A percentile compares a stretch with the other conserved stretches of the same genome.
These are phyloP conservation scores for Apiospora arundinis DNA, from an alignment of 2,329 filamentous ascomycete species.

Conservation along the genomic window DNA sequence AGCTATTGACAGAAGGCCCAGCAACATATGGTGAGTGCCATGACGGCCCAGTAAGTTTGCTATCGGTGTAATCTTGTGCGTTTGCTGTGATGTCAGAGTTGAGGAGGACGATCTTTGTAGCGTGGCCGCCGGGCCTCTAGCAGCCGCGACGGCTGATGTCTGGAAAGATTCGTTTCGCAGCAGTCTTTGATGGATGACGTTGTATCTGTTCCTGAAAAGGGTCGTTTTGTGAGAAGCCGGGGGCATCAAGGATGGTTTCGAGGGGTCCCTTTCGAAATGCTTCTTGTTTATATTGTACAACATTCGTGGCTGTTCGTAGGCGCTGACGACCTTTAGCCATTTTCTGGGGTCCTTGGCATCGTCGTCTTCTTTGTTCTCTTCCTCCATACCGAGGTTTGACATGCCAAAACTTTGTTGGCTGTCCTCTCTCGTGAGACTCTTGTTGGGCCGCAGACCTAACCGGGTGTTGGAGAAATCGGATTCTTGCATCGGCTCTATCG, in stretches of 20 bases:
- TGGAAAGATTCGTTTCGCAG: slow-evolving; percentile 95
- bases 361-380: slow-evolving; percentile 67
- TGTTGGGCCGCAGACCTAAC: slow-evolving; percentile 58
- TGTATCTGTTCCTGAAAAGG: slow-evolving; percentile 88
- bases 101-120: slow-evolving; percentile 65
- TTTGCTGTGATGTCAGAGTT: slow-evolving; percentile 60
- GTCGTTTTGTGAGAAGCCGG: slow-evolving; percentile 80
- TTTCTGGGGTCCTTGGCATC: slow-evolving; percentile 71
- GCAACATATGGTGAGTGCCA: slow-evolving; percentile 82
- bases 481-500: slow-evolving; percentile 62
- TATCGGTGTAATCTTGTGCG: slow-evolving; percentile 89
- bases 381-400: slow-evolving; percentile 58
- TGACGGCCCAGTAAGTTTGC: slow-evolving; percentile 77
- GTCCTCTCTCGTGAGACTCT: slow-evolving; percentile 59
- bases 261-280: slow-evolving; percentile 79
- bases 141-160: slow-evolving; percentile 73
- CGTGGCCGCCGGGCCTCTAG: slow-evolving; percentile 54
- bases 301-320: slow-evolving; percentile 84
- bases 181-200: slow-evolving; percentile 89
- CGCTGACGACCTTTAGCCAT: slow-evolving; percentile 84
- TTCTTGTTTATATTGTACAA: slow-evolving; percentile 82
- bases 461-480: slow-evolving; percentile 60
- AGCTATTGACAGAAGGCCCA: slow-evolving; percentile 81
- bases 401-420: slow-evolving; percentile 71
- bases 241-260: slow-evolving; percentile 75